Conservation (phyloP, 768 basidiomycete species). For the Boletus eberwhitei region DNA sequence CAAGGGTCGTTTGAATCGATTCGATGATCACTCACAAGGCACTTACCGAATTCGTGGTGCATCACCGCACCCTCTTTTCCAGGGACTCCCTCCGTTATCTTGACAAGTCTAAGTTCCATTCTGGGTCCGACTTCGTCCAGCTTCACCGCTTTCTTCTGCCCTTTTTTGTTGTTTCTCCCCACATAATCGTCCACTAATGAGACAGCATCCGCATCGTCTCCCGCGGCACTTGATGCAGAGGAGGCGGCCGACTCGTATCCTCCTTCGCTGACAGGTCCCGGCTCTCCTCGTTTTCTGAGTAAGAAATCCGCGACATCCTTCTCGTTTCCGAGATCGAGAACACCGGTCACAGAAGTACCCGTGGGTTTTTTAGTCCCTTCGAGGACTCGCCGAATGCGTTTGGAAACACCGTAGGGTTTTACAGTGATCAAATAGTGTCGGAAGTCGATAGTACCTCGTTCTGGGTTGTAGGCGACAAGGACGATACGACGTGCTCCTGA, state of each 20-base stretch:
- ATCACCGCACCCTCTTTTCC: conserved; percentile 92
- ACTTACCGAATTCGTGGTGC: conserved; percentile 90
- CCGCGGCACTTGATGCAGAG: conserved; percentile 79
- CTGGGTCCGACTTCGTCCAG: conserved; percentile 94
- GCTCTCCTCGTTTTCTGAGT: conserved; percentile 63
- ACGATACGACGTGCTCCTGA: conserved; percentile 93
- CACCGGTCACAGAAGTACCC: conserved; percentile 28
- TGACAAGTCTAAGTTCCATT: conserved; percentile 89
- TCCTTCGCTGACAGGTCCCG: conserved; percentile 51
- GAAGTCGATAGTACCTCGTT: conserved; percentile 83
- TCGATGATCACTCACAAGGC: not conserved
- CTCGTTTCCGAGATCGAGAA: conserved; percentile 83
- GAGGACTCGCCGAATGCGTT: conserved; percentile 83
- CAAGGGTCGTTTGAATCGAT: conserved; percentile 4
- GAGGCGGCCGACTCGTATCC: conserved; percentile 81
- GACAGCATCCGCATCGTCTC: conserved; percentile 77
- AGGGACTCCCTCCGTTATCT: conserved; percentile 91
- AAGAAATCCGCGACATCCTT: conserved; percentile 96
- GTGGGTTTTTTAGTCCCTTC: conserved; percentile 48
- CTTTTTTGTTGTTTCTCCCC: conserved; percentile 90
- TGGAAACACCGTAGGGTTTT: conserved; percentile 90
- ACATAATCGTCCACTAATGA: conserved; percentile 91
- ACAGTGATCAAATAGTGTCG: conserved; percentile 95
- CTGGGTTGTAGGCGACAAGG: conserved; percentile 86
- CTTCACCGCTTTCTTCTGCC: conserved; percentile 84